These are phyloP conservation scores for Pseudogymnoascus verrucosus DNA, from an alignment of 2,329 filamentous ascomycete genomes.

Conservation along the genomic window DNA sequence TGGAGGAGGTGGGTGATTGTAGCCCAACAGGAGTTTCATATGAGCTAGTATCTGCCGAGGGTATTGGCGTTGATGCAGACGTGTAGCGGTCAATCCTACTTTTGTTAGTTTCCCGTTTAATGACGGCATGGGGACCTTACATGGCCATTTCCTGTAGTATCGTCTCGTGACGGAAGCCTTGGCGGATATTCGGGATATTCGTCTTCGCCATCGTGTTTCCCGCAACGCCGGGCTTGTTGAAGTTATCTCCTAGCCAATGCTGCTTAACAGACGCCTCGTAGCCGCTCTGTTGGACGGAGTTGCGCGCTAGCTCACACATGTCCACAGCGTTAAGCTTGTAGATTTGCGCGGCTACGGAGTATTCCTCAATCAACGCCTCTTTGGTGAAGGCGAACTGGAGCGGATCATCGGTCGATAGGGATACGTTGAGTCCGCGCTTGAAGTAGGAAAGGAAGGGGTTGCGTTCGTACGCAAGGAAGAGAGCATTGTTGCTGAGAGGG, in stretches of 20 bases:
- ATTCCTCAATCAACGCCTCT: constrained; percentile 95
- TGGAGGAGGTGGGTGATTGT: constrained; percentile 27
- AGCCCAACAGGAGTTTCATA: neutral
- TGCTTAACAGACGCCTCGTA: constrained; percentile 86
- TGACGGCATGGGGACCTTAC: constrained; percentile 43
- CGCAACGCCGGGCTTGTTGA: constrained; percentile 65
- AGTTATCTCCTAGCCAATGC: constrained; percentile 80
- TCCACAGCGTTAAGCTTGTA: constrained; percentile 96
- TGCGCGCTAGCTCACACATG: constrained; percentile 97
- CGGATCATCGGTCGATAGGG: constrained; percentile 91
- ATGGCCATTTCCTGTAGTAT: constrained; percentile 75
- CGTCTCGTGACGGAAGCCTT: constrained; percentile 84
- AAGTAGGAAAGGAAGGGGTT: constrained; percentile 97
- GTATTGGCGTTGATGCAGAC: neutral
- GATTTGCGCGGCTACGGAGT: constrained; percentile 94
- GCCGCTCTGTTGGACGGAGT: constrained; percentile 89
- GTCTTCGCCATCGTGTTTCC: constrained; percentile 94
- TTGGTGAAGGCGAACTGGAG: constrained; percentile 98
- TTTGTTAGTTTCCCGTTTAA: constrained; percentile 13
- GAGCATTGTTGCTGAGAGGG: constrained; percentile 93
- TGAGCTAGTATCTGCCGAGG: neutral
- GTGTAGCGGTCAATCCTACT: constrained; percentile 29
- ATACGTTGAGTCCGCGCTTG: constrained; percentile 88
- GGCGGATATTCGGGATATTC: constrained; percentile 88
- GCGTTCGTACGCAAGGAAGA: constrained; percentile 93